Percentiles rank a stretch among this genome's conserved stretches.
These are phyloP conservation scores for Russula vinacea DNA, from an alignment of 768 basidiomycete species.

Conservation along the genomic window DNA sequence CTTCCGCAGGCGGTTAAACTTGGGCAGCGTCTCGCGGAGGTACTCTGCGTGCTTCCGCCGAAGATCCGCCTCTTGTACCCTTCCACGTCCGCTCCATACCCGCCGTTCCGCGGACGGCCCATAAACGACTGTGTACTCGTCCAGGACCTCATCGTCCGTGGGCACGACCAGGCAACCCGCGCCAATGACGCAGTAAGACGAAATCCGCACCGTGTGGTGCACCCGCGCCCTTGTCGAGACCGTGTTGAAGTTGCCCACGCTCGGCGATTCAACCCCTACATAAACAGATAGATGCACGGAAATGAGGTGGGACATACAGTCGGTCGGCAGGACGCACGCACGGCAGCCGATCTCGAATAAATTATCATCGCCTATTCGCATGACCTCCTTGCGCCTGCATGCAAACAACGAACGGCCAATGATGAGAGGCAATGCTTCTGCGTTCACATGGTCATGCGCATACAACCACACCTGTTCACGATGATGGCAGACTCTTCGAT, in stretches of 20 bases:
- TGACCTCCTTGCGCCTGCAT: constrained; percentile 67
- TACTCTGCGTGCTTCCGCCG: constrained; percentile 89
- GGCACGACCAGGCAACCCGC: constrained; percentile 77
- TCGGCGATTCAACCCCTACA: constrained; percentile 80
- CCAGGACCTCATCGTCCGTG: constrained; percentile 71
- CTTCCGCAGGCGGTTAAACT: constrained; percentile 67
- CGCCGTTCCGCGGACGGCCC: constrained; percentile 72
- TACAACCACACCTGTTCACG: constrained; percentile 64
- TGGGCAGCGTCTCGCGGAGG: constrained; percentile 84
- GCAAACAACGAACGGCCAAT: neutral
- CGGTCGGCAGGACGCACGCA: constrained; percentile 42
- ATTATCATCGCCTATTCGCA: constrained; percentile 93
- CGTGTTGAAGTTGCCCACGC: constrained; percentile 82
- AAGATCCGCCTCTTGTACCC: constrained; percentile 78
- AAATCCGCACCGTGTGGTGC: constrained; percentile 76
- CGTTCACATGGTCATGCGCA: constrained; percentile 15
- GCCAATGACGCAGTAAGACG: constrained; percentile 79
- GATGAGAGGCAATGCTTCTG: constrained; percentile 3
- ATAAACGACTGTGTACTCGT: constrained; percentile 82
- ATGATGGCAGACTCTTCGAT: constrained; percentile 90
- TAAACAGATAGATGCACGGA: neutral
- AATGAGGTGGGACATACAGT: constrained; percentile 8
- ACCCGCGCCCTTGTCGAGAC: constrained; percentile 81
- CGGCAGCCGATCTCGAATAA: constrained; percentile 92
- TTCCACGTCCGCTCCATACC: constrained; percentile 82